Evolutionary conservation across 495 filamentous ascomycete species (phyloP), one percentile per base, ranked within the genome.

Genomic region (Aspergillus olivimuriae): DNA sequence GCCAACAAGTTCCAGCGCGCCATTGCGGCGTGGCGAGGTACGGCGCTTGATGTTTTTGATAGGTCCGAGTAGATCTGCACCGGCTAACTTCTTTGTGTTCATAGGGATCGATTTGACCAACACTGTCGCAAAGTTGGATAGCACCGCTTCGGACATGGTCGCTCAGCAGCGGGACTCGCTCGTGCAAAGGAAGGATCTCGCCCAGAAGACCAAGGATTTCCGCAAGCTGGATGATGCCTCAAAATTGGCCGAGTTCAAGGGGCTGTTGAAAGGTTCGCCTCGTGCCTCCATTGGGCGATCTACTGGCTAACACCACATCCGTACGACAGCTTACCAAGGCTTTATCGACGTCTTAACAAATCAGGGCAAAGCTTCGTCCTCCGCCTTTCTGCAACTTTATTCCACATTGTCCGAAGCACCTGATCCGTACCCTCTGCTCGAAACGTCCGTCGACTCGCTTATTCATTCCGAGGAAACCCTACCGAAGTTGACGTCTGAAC

Each of bases 201-300:
- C 92, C 12, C 90, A 95, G 63, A 97, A 95, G 70, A 99, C 92
- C 2, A 99, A 97, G 59, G 92, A 97, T 60, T 99, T 95, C 53
- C 72, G 89, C 49, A 99, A 96, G 62, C 76, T 95, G 2, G 92
- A 97, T 43, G 94, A 99, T 70, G 74, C 86, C 9, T 80, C 77
- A 28, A 97, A 96, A 63, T 72, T 96, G 15, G 68, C 68, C 1
- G 94, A 99, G 56, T 82, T 88, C 65, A 97, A 97, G 68, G 75
- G 80, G 23, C 69, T 99, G 31, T 66, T 99, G 18, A 97, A 95
- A 72, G 82, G 86, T 89, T 60, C 35, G 55, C 46, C 58, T 26
- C 32, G n/a, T 7, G 3, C n/a, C n/a, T 38, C 35, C 22, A 19
- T 22, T 19, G 2, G 19, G 12, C 12, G 22, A n/a, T 18, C 15